Evolutionary conservation across 305 asterid species (phyloP), one percentile per base, ranked within the genome.

Genomic region (Rubia tinctorum): DNA sequence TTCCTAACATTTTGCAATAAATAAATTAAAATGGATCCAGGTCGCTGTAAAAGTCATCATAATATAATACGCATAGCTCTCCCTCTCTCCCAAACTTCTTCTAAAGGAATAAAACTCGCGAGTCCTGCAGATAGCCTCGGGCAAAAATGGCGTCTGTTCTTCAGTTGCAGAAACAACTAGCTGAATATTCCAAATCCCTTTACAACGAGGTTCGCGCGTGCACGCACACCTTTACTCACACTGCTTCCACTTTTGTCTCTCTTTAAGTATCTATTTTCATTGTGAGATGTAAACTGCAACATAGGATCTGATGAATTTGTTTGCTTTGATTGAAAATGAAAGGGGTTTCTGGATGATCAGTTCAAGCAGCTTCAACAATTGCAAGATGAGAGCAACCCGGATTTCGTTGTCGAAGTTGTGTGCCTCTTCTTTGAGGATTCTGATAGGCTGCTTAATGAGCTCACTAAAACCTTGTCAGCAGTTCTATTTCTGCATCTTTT

Each of bases 331-430:
- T 73, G 66, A 10, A 25, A 40, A 43, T 63, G 72, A 47, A 66
- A 79, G 83, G 73, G 71, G 22, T 76, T 73, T 73, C 71, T 82
- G 64, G 83, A 82, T 76, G 85, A 82, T 39, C 85, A 82, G 72
- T 82, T 73, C 80, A 73, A 73, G 30, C 85, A 82, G 62, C 83
- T 82, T 22, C 85, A 79, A 0, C 85, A 79, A 66, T 71, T 82
- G 75, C 81, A 79, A 76, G 85, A 82, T 73, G 83, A 82, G 53
- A 82, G 75, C 58, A 82, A 76, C 37, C 85, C 85, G 1, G 85
- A 82, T 23, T 82, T 82, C 79, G 85, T 82, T 2, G 79, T 73
- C 34, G 85, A 82, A 63, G 85, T 82, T 60, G 79, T 82, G 20
- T 51, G 67, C 23, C 79, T 82, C 34, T 82, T 82, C 81, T 82